phyloP scores from a whole-genome alignment of 805 yeast species.

The Citeromyces nyonsensis region DNA sequence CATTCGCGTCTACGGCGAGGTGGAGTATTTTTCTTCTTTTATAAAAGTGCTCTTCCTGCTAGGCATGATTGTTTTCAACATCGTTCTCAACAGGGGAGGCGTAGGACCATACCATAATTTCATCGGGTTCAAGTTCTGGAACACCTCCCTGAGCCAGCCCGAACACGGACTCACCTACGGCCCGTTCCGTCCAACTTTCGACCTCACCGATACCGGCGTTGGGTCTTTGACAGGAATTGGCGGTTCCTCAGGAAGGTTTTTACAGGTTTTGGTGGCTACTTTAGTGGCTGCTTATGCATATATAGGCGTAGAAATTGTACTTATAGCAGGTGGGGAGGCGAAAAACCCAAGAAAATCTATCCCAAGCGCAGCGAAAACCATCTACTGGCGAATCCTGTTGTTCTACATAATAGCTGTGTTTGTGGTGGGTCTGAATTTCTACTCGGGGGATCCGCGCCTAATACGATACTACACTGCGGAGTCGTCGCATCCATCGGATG shows the following conservation, averaged over 20 bases:
- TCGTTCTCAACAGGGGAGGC: conserved; percentile 47
- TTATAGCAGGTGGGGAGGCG: conserved; percentile 80
- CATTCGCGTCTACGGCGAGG: conserved; percentile 61
- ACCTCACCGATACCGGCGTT: conserved; percentile 39
- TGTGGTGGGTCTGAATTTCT: conserved; percentile 55
- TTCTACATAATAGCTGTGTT: conserved; percentile 56
- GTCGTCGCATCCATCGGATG: conserved; percentile 6
- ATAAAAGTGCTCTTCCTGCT: conserved; percentile 38
- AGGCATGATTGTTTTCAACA: conserved; percentile 44
- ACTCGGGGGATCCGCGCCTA: conserved; percentile 65
- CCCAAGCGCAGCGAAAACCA: conserved; percentile 63
- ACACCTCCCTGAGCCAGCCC: conserved; percentile 28
- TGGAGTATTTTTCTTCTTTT: conserved; percentile 49
- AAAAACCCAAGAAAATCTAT: conserved; percentile 62
- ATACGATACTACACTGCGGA: conserved; percentile 33
- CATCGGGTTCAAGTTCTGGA: conserved; percentile 67
- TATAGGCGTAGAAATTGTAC: conserved; percentile 71
- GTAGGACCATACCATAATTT: conserved; percentile 20
- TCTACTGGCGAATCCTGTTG: conserved; percentile 53
- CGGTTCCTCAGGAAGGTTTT: conserved; percentile 43
- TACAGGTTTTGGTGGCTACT: conserved; percentile 45
- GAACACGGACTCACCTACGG: conserved; percentile 42
- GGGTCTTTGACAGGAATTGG: conserved; percentile 40
- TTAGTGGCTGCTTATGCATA: conserved; percentile 60
- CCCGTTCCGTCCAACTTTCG: conserved; percentile 59